Percentiles rank a stretch among this genome's conserved stretches.
phyloP scores from a whole-genome alignment of 2,329 filamentous ascomycete genomes.

The Talaromyces sp. region DNA sequence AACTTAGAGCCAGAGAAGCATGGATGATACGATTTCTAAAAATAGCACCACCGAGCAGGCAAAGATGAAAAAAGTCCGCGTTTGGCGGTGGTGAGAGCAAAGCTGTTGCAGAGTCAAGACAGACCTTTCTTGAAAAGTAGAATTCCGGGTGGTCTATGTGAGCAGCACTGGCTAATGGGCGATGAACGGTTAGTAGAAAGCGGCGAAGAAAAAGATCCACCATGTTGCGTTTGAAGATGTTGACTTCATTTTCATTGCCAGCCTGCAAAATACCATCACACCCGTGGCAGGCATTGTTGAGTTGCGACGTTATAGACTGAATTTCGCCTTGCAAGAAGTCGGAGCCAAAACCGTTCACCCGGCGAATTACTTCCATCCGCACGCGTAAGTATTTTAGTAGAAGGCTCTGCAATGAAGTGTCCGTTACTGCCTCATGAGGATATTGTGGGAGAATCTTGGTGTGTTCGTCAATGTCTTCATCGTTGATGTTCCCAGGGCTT shows the following conservation, averaged over 20 bases:
- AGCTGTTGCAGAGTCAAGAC: neutral
- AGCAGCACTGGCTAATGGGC: neutral
- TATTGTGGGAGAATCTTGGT: neutral
- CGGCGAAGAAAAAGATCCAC: constrained; percentile 7
- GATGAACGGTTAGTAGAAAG: constrained; percentile 7
- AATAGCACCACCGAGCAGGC: constrained; percentile 1
- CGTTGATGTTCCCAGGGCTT: constrained; percentile 17
- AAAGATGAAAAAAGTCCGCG: neutral
- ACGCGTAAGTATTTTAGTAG: neutral
- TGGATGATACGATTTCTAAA: constrained; percentile 9
- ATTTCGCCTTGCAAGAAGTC: neutral
- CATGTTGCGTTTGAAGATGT: constrained; percentile 1
- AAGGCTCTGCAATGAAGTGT: constrained; percentile 4
- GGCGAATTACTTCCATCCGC: constrained; percentile 1
- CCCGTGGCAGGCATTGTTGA: neutral
- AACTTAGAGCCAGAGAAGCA: constrained; percentile 2
- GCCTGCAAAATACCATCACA: neutral
- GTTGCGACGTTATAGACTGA: neutral
- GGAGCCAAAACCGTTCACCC: constrained; percentile 2
- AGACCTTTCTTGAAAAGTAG: constrained; percentile 6
- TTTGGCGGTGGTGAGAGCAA: neutral
- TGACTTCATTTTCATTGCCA: neutral
- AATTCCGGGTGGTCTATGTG: neutral
- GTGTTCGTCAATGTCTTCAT: constrained; percentile 22
- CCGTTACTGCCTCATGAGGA: neutral